phyloP scores from a whole-genome alignment of 208 protist genomes.

The Wallacemonas sp. region DNA sequence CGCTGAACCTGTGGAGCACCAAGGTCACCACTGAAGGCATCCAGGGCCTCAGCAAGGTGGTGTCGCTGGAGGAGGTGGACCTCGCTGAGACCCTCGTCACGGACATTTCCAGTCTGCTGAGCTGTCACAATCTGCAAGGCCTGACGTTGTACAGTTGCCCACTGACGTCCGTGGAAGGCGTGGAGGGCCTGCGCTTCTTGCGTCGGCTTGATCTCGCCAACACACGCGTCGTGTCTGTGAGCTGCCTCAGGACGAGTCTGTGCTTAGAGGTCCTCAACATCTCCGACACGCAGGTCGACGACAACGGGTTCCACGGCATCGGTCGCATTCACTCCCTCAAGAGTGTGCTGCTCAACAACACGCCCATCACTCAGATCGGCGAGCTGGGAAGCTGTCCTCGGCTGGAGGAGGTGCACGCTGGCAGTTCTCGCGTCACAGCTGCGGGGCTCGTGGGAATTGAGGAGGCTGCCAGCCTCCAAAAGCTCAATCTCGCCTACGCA shows the following conservation, averaged over 20 bases:
- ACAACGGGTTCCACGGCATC: slow-evolving; percentile 26
- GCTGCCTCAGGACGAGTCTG: slow-evolving; percentile 15
- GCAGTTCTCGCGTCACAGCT: slow-evolving; percentile 23
- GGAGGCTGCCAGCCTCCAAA: slow-evolving; percentile 12
- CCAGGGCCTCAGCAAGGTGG: slow-evolving; percentile 7
- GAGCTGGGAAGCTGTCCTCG: slow-evolving; percentile 24
- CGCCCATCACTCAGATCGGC: slow-evolving; percentile 21
- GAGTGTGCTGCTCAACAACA: slow-evolving; percentile 25
- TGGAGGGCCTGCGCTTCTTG: slow-evolving; percentile 16
- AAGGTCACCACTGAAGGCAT: slow-evolving; percentile 29
- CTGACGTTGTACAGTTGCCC: slow-evolving; percentile 25
- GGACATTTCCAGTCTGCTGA: slow-evolving; percentile 20
- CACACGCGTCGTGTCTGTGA: slow-evolving; percentile 20
- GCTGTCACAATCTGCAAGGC: slow-evolving; percentile 17
- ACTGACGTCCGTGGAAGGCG: slow-evolving; percentile 25
- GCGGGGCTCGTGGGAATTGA: slow-evolving; percentile 31
- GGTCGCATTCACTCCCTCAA: slow-evolving; percentile 18
- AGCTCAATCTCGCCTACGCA: slow-evolving; percentile 40
- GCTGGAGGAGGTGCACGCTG: slow-evolving; percentile 32
- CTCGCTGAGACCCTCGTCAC: slow-evolving; percentile 30
- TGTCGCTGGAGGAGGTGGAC: slow-evolving; percentile 25
- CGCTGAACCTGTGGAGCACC: slow-evolving; percentile 30
- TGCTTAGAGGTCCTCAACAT: slow-evolving; percentile 30
- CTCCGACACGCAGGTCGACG: slow-evolving; percentile 27
- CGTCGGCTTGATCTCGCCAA: slow-evolving; percentile 35